phyloP scores from a whole-genome alignment of 768 basidiomycete genomes.

The Amylocystis lapponica region DNA sequence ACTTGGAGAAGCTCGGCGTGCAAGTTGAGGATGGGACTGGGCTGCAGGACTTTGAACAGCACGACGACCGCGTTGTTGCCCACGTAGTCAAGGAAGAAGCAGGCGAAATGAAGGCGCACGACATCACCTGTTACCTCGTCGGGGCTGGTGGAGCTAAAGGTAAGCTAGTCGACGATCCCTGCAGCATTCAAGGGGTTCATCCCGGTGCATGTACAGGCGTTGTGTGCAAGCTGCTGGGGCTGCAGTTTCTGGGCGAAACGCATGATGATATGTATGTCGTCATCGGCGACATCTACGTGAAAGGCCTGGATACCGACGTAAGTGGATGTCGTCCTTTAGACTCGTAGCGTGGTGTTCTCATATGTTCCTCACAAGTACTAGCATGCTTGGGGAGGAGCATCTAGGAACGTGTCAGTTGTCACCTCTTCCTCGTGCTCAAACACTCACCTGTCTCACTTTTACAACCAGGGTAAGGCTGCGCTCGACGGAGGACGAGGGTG shows the following conservation, averaged over 20 bases:
- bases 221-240: conserved; percentile 34
- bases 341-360: neutral
- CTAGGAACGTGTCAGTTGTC: neutral
- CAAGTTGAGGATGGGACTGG: conserved; percentile 33
- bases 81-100: conserved; percentile 18
- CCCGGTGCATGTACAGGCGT: conserved; percentile 21
- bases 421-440: neutral
- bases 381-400: neutral
- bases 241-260: conserved; percentile 39
- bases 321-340: conserved; percentile 4
- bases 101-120: conserved; percentile 23
- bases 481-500: conserved; percentile 3
- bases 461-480: conserved; percentile 1
- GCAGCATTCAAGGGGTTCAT: neutral
- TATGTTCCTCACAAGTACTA: neutral
- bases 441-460: neutral
- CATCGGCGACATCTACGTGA: conserved; percentile 33
- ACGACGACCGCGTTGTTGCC: conserved; percentile 24
- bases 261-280: conserved; percentile 19
- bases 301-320: conserved; percentile 26
- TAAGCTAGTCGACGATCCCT: conserved; percentile 1
- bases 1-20: conserved; percentile 19
- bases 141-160: conserved; percentile 38
- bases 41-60: conserved; percentile 29
- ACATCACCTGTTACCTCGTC: conserved; percentile 28